Evolutionary conservation across 352 stramenopile genomes (phyloP), one percentile per base, ranked within the genome.

Genomic region (Globisporangium nunn): DNA sequence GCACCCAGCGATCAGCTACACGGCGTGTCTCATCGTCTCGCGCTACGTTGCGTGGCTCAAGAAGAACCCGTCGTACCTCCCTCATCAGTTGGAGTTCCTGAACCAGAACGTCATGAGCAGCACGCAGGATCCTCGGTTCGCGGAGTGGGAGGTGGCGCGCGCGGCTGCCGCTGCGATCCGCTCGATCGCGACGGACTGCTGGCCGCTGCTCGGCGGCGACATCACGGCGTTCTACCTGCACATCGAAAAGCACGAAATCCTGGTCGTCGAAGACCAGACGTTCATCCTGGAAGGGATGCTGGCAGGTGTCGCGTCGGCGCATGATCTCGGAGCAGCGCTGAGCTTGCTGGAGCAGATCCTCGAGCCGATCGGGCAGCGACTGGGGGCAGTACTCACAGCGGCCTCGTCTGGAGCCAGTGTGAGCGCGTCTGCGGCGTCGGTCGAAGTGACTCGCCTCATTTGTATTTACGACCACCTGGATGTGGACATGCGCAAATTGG

Each of bases 1-100:
- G 39, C 82, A 95, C 47, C 79, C 85, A 14, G 78, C 85, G 8
- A 92, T 93, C 54, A 79, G 75, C 65, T 95, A 95, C 70, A 95
- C 85, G 31, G 79, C 85, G 29, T 95, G 82, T 46, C 69, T 95
- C 41, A 87, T 92, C 44, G 70, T 95, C 4, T 90, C 85, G n/a
- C 81, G 85, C 8, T 95, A 92, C 43, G 79, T 75, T 4, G 63
- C 81, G 23, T 95, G 85, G 85, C 67, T 95, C 4, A 67, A 67
- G 12, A 62, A 66, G 3, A 68, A 90, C 52, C 66, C 74, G 4
- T 54, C 56, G 14, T 81, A 71, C 29, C 59, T 95, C 33, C 64
- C 68, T 3, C 66, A 66, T 17, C 71, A 90, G n/a, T 62, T 93
- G 12, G 58, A 63, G 23, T 93, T 95, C 44, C 59, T 95, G 5